phyloP scores from a whole-genome alignment of 2,329 filamentous ascomycete genomes.

The Madurella fahalii region DNA sequence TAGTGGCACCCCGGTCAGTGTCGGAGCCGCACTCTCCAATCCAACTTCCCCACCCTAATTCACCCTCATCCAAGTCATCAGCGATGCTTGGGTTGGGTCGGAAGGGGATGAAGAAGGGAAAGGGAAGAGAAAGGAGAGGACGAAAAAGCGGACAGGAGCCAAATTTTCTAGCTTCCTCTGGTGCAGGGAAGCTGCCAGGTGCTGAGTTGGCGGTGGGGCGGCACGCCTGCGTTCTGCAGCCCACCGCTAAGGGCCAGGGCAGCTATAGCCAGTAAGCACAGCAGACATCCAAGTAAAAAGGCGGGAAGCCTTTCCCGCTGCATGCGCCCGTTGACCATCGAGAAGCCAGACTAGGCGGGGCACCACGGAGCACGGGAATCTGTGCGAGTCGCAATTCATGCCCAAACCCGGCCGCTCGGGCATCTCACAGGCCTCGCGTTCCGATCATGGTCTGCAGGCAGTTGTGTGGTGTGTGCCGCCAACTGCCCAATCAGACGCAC shows the following conservation, averaged over 20 bases:
- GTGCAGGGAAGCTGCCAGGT: constrained; percentile 15
- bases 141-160: constrained; percentile 5
- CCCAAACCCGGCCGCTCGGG: constrained; percentile 1
- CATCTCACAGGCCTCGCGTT: not conserved
- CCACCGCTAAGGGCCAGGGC: not conserved
- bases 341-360: not conserved
- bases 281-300: not conserved
- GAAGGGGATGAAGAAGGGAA: constrained; percentile 1
- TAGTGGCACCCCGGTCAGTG: not conserved
- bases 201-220: constrained; percentile 27
- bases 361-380: not conserved
- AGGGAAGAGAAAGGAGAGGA: not conserved
- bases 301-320: constrained; percentile 2
- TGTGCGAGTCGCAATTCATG: not conserved
- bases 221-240: constrained; percentile 1
- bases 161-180: constrained; percentile 15
- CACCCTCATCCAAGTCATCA: constrained; percentile 8
- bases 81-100: not conserved
- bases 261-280: constrained; percentile 2
- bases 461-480: not conserved
- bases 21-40: constrained; percentile 7
- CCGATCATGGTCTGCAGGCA: not conserved
- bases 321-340: not conserved
- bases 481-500: not conserved
- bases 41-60: constrained; percentile 11